Conservation (phyloP, 2,329 filamentous ascomycete species). For the Ascochyta koolunga region DNA sequence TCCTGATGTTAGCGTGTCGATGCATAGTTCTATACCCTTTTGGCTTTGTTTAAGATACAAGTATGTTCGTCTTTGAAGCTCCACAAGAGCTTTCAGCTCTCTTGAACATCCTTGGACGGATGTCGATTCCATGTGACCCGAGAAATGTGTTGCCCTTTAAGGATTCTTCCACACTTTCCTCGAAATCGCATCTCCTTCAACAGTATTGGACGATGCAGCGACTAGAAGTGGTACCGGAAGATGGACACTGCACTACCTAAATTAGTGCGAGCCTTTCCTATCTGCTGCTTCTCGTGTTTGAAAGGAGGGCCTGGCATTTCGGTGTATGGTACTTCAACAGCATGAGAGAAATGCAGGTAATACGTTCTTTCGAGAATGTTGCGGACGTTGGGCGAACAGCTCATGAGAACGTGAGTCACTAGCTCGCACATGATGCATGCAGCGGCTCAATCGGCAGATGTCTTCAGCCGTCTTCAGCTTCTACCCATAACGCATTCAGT, state of each 20-base stretch:
- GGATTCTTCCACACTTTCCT: background rate
- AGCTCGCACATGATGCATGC: background rate
- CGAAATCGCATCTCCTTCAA: background rate
- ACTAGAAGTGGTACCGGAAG: background rate
- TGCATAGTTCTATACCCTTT: conserved; percentile 13
- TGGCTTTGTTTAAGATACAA: background rate
- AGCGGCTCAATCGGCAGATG: conserved; percentile 6
- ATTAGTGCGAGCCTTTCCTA: background rate
- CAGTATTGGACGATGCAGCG: background rate
- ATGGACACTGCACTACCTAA: background rate
- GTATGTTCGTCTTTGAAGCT: background rate
- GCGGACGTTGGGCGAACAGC: background rate
- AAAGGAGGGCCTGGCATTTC: background rate
- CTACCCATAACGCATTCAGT: conserved; percentile 1
- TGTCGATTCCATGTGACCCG: background rate
- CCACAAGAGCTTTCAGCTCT: background rate
- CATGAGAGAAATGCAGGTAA: background rate
- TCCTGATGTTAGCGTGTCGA: background rate
- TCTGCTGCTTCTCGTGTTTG: background rate
- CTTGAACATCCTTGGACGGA: background rate
- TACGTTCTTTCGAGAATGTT: background rate
- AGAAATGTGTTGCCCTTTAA: background rate
- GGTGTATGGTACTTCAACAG: background rate
- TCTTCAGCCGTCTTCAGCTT: background rate
- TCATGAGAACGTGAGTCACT: background rate